Conservation (phyloP, 495 filamentous ascomycete genomes). For the Aspergillus incahuasiensis region DNA sequence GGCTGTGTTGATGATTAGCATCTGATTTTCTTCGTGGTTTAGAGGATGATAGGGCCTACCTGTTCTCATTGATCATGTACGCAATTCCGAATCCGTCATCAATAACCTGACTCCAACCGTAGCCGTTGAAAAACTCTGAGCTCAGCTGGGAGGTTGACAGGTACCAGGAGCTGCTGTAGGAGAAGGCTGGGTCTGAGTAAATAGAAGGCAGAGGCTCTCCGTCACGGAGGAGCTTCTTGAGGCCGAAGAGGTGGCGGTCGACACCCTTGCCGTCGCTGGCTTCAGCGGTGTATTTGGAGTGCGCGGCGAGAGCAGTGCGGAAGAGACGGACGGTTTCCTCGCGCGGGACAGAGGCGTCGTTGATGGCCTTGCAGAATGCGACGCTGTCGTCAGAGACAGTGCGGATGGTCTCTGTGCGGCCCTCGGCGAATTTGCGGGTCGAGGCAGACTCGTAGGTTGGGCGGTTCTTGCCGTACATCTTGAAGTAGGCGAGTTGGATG, state of each 20-base stretch:
- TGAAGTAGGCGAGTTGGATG: constrained; percentile 97
- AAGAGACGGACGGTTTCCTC: constrained; percentile 68
- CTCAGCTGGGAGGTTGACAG: constrained; percentile 84
- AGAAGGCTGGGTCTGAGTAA: constrained; percentile 80
- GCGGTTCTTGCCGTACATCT: constrained; percentile 97
- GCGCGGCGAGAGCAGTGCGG: constrained; percentile 72
- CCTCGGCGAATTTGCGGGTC: constrained; percentile 90
- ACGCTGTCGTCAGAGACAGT: constrained; percentile 87
- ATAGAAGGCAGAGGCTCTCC: constrained; percentile 78
- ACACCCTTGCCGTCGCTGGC: constrained; percentile 91
- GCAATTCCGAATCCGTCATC: constrained; percentile 96
- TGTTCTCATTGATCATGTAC: constrained; percentile 99
- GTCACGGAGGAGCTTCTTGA: constrained; percentile 83
- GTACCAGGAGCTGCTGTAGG: constrained; percentile 85
- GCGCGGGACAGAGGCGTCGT: constrained; percentile 54
- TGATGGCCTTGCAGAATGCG: constrained; percentile 85
- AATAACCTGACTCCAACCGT: constrained; percentile 98
- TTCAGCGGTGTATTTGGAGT: constrained; percentile 84
- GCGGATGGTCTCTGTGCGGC: constrained; percentile 94
- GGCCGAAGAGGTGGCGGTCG: constrained; percentile 92
- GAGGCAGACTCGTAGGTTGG: constrained; percentile 98
- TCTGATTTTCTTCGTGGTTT: neutral
- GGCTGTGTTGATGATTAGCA: constrained; percentile 43
- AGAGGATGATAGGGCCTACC: constrained; percentile 26
- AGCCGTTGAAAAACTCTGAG: constrained; percentile 97